Conservation (phyloP, 208 protist genomes). For the Acanthamoeba polyphaga region DNA sequence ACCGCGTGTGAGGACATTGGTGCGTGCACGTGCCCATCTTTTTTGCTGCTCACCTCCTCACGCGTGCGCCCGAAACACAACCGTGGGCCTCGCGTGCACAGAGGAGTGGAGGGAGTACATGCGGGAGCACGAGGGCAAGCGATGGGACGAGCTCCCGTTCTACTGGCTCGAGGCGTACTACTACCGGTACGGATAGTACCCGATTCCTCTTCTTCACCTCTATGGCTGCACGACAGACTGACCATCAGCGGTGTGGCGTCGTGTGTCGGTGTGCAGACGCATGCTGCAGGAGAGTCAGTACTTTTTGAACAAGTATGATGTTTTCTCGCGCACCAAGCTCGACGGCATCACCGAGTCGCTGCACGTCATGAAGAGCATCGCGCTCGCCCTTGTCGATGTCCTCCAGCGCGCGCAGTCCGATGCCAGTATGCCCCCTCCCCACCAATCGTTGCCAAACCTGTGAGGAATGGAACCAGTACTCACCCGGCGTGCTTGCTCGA, state of each 20-base stretch:
- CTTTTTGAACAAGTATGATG: not conserved
- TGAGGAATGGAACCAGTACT: too few species aligned
- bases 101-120: constrained; percentile 58
- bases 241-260: not conserved
- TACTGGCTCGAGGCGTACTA: constrained; percentile 66
- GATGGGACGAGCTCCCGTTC: constrained; percentile 53
- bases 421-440: not conserved
- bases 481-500: too few species aligned
- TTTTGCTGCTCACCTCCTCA: not conserved
- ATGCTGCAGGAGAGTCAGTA: constrained; percentile 35
- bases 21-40: not conserved
- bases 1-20: not conserved
- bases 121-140: constrained; percentile 17
- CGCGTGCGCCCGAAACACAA: not conserved
- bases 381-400: constrained; percentile 9
- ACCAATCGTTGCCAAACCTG: not conserved
- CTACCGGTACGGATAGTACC: not conserved
- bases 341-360: constrained; percentile 54
- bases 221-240: not conserved
- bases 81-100: not conserved
- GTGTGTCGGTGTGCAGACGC: not conserved
- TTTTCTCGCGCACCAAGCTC: constrained; percentile 3
- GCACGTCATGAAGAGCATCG: constrained; percentile 65
- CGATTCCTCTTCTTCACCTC: not conserved
- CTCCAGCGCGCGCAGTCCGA: not conserved